These are phyloP conservation scores for Ceratorhiza oryzae-sativae DNA, from an alignment of 1,284 basidiomycete species.

Conservation along the genomic window DNA sequence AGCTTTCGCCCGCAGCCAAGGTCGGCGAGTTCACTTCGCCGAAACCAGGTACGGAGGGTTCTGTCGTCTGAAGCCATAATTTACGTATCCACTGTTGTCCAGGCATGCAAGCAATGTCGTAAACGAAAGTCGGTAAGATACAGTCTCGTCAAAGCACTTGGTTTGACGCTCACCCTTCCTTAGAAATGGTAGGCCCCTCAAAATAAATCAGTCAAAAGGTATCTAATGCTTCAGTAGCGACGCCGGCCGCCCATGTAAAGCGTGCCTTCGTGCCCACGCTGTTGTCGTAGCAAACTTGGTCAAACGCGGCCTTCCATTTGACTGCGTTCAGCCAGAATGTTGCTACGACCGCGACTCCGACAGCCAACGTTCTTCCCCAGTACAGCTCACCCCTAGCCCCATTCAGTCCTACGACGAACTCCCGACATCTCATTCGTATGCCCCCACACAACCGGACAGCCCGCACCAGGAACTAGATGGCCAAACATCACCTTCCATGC, in stretches of 20 bases:
- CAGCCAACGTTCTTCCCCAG: not conserved
- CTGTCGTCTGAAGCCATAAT: not conserved
- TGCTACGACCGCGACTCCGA: slow-evolving; percentile 12
- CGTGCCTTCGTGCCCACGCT: slow-evolving; percentile 19
- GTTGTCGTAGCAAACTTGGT: slow-evolving; percentile 23
- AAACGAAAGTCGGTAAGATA: slow-evolving; percentile 28
- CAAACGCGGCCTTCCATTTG: slow-evolving; percentile 27
- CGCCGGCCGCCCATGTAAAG: slow-evolving; percentile 26
- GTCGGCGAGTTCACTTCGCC: slow-evolving; percentile 3
- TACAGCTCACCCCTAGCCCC: not conserved
- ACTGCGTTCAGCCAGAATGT: slow-evolving; percentile 24
- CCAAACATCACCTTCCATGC: not conserved
- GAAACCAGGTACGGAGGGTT: slow-evolving; percentile 9
- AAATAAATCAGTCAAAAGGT: not conserved
- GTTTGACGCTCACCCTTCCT: not conserved
- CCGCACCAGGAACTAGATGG: not conserved
- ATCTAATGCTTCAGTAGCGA: slow-evolving; percentile 1
- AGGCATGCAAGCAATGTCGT: slow-evolving; percentile 35
- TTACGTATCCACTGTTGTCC: not conserved
- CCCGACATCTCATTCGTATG: not conserved
- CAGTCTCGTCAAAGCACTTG: not conserved
- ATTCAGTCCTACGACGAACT: not conserved
- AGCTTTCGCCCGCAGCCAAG: slow-evolving; percentile 6
- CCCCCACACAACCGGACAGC: not conserved
- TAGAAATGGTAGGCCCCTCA: slow-evolving; percentile 23